These are phyloP conservation scores for Myxozyma geophila DNA, from an alignment of 805 yeast species.

Conservation along the genomic window DNA sequence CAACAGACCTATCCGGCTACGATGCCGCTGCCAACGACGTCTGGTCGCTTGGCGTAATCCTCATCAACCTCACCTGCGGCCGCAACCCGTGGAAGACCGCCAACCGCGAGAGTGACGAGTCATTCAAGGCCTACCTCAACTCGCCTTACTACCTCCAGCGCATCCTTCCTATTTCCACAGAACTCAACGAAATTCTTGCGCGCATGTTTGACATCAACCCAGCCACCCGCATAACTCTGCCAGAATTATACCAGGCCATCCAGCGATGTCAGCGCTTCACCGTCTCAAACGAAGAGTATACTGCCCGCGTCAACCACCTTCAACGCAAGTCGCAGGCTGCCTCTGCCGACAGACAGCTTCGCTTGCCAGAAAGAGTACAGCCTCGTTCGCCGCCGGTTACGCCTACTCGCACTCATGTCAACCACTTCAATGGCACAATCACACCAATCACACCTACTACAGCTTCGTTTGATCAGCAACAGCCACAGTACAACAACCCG, in stretches of 20 bases:
- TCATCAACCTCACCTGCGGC: slow-evolving; percentile 78
- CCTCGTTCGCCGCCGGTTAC: slow-evolving; percentile 19
- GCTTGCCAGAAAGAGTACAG: background rate
- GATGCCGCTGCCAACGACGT: slow-evolving; percentile 67
- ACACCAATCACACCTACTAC: slow-evolving; percentile 27
- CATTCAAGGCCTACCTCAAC: slow-evolving; percentile 66
- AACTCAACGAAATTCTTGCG: slow-evolving; percentile 58
- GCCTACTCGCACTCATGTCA: slow-evolving; percentile 14
- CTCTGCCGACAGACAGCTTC: background rate
- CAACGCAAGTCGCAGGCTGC: background rate
- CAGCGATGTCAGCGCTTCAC: slow-evolving; percentile 34
- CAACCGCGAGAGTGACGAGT: slow-evolving; percentile 55
- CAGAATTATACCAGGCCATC: slow-evolving; percentile 34
- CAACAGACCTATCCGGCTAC: slow-evolving; percentile 17
- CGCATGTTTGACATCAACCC: slow-evolving; percentile 41
- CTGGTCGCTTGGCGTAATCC: slow-evolving; percentile 83
- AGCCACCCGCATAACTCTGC: slow-evolving; percentile 34
- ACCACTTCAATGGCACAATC: slow-evolving; percentile 12
- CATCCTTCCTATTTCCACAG: slow-evolving; percentile 74
- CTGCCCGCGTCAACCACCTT: slow-evolving; percentile 10
- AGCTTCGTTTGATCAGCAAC: slow-evolving; percentile 3
- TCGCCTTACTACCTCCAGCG: slow-evolving; percentile 59
- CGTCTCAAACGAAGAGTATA: slow-evolving; percentile 24
- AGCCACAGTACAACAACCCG: slow-evolving; percentile 22
- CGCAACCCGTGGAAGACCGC: slow-evolving; percentile 92